Base-by-base conservation (phyloP, 179 eudicot species). In the Pouteria campechiana region DNA sequence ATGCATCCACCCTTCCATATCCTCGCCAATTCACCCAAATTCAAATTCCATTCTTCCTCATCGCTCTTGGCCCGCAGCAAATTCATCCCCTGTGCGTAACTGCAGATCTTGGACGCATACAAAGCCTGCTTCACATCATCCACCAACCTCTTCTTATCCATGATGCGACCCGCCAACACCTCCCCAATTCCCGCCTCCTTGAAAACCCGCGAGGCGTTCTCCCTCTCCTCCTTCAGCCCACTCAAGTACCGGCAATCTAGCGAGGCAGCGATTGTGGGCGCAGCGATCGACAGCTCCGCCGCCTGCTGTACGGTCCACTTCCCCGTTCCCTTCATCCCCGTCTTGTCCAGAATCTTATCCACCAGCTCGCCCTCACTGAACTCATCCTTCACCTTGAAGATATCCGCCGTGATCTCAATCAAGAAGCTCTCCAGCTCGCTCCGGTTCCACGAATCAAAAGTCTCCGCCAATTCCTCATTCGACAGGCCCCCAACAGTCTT, bases 1-100 rank as follows among this genome's bases (percentile, higher is more conserved):
- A 72, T 57, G 32, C 64, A 67, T 25, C 73, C 73, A 11, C 68
- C 73, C 37, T 72, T 72, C 78, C 78, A 72, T 18, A 72, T 72
- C 63, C 78, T 62, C 1, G 74, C 78, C 29, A 72, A 48, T 25
- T 67, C 64, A 25, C 68, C 73, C 27, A 67, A 67, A 44, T 67
- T 61, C 68, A 67, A 49, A 22, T 58, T 50, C 73, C 68, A 67
- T 6, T 67, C 73, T 43, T 54, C 54, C 52, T 59, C 65, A 1
- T 25, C 17, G 15, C 71, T 65, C 52, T 65, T 65, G 2, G 71
- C 61, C 40, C 66, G 38, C 30, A 66, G 24, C 62, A 60, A 44
- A 32, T 66, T 66, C 72, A 66, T 66, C 29, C 72, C 72, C 23
- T 66, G 72, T 0, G 66, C 72, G 17, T 66, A 66, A 55, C 72